Evolutionary conservation across 2,329 filamentous ascomycete species (phyloP).

Genomic region (Talaromyces verruculosus): DNA sequence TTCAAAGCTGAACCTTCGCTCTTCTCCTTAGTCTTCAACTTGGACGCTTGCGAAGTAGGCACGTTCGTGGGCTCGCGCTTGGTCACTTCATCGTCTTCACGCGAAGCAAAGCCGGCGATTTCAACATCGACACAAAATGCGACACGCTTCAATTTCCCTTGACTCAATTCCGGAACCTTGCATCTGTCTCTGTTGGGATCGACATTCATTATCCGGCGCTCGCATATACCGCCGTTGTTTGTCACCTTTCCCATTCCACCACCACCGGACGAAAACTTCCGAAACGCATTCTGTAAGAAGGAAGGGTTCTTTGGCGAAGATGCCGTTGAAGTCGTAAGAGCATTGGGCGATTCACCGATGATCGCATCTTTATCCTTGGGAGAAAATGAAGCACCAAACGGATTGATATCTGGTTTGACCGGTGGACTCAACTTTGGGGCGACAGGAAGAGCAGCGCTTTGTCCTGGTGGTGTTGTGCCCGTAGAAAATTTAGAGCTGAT

Average conservation of each 20-base stretch:
- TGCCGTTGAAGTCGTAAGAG: slow-evolving; percentile 46
- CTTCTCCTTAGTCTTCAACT: slow-evolving; percentile 59
- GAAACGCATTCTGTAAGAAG: slow-evolving; percentile 77
- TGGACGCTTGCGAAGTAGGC: slow-evolving; percentile 12
- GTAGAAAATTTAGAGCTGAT: slow-evolving; percentile 90
- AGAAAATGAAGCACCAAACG: slow-evolving; percentile 46
- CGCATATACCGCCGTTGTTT: slow-evolving; percentile 69
- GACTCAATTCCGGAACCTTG: slow-evolving; percentile 73
- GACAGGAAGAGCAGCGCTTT: slow-evolving; percentile 29
- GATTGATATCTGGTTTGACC: slow-evolving; percentile 43
- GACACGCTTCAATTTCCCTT: slow-evolving; percentile 78
- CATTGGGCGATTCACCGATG: slow-evolving; percentile 30
- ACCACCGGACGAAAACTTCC: slow-evolving; percentile 69
- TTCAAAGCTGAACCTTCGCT: slow-evolving; percentile 75
- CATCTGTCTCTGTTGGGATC: slow-evolving; percentile 78
- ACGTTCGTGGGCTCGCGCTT: slow-evolving; percentile 5
- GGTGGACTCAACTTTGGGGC: slow-evolving; percentile 37
- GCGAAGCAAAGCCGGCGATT: slow-evolving; percentile 83
- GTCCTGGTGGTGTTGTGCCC: slow-evolving; percentile 43
- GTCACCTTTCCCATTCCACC: slow-evolving; percentile 54
- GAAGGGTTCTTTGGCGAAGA: slow-evolving; percentile 71
- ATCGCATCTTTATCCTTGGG: slow-evolving; percentile 48
- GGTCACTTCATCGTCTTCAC: slow-evolving; percentile 58
- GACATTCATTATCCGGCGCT: slow-evolving; percentile 79
- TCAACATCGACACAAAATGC: slow-evolving; percentile 97